Evolutionary conservation across 345 rosid genomes (phyloP).

Genomic region (Brassica juncea): DNA sequence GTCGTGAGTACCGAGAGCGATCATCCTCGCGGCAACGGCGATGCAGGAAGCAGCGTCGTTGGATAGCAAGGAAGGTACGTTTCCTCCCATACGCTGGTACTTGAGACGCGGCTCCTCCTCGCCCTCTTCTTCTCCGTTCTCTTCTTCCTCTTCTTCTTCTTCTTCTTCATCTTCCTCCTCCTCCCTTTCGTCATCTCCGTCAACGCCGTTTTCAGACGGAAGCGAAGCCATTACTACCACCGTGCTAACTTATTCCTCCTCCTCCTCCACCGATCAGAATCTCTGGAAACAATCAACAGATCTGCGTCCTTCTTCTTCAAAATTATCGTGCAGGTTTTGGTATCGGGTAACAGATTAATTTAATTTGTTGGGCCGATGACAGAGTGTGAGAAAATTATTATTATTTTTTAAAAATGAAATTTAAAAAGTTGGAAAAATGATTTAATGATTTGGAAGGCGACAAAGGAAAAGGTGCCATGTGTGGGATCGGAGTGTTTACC

Average conservation of each 20-base stretch:
- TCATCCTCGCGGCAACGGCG: constrained; percentile 94
- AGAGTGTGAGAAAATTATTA: not conserved
- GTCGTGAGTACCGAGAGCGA: constrained; percentile 90
- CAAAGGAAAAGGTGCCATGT: constrained; percentile 39
- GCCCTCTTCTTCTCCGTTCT: constrained; percentile 59
- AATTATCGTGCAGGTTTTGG: constrained; percentile 13
- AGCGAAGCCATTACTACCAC: constrained; percentile 62
- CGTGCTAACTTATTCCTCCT: not conserved
- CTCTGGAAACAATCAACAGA: constrained; percentile 6
- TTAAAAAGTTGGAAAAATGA: not conserved
- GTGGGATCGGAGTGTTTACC: not conserved
- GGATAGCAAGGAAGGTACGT: constrained; percentile 79
- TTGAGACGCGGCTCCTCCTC: constrained; percentile 96
- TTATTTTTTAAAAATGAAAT: not conserved
- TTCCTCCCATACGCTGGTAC: constrained; percentile 97
- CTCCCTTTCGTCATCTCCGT: constrained; percentile 76
- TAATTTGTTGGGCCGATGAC: constrained; percentile 18
- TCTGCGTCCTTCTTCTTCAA: constrained; percentile 17
- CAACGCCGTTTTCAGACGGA: constrained; percentile 91
- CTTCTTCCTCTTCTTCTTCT: constrained; percentile 70
- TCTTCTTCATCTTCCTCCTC: constrained; percentile 55
- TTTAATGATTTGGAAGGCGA: constrained; percentile 39
- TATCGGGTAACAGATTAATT: constrained; percentile 12
- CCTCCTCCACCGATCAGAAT: constrained; percentile 24
- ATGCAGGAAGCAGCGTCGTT: constrained; percentile 92